Base-by-base conservation (phyloP, 2,329 filamentous ascomycete species). In the Cordyceps pruinosa region DNA sequence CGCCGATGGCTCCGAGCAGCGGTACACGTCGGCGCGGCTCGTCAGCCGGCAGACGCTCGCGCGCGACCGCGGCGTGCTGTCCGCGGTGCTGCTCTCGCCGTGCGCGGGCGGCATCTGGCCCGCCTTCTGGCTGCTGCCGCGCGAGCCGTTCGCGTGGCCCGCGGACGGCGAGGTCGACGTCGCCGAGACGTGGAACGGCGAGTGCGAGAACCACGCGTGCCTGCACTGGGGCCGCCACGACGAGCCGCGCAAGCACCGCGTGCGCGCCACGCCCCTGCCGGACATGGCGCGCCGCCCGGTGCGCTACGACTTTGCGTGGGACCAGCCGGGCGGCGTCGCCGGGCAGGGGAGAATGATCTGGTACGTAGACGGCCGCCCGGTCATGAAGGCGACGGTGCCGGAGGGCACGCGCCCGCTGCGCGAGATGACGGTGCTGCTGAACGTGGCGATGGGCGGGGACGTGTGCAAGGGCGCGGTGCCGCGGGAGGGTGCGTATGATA, bases 361-460 rank as follows among this genome's bases (percentile, higher is more conserved):
- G 82, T 84, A 82, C 63, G 78, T 85, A 55, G 81, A 85, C 61
- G 79, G 79, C 0, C 66, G 70, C 34, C 72, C 79, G 0, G 77
- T 84, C 1, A 84, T 85, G 81, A 83, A 78, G 68, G 80, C 74
- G 0, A 63, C 66, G 2, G 78, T 82, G 25, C 82, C 82, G 0
- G 62, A 65, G 2, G 80, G 80, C 0, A 83, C 78, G 3, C 70
- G 82, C 13, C 73, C 76, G 6, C 74, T 85, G 68, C 75, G 77
- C 56, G 81, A 84, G 26, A 84, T 77, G 69, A 75, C 75, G 19
- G 69, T 85, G 9, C 67, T 84, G 59, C 73, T 85, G 19, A 85
- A 85, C 58, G 73, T 85, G n/a, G 82, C 82, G 1, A 83, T 85
- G 77, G 82, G 82, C 0, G 82, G 82, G 0, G 83, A 80, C 58